These are phyloP conservation scores for Xylaria digitata DNA, from an alignment of 2,329 filamentous ascomycete species.

Conservation along the genomic window DNA sequence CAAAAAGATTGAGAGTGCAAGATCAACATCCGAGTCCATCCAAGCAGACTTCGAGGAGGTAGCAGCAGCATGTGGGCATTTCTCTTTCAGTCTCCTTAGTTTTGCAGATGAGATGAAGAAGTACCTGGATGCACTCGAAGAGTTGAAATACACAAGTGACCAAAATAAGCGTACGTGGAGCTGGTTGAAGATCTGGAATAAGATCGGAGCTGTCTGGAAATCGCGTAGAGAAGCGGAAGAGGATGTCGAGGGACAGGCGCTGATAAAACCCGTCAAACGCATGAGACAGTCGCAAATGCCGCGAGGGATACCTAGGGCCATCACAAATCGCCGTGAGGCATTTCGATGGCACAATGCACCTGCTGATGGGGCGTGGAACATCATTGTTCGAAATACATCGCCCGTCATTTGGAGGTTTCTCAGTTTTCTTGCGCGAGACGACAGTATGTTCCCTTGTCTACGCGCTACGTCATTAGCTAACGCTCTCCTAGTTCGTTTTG, in stretches of 20 bases:
- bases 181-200: conserved; percentile 86
- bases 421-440: conserved; percentile 64
- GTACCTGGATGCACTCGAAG: conserved; percentile 86
- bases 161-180: conserved; percentile 75
- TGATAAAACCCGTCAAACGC: conserved; percentile 57
- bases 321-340: conserved; percentile 64
- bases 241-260: conserved; percentile 58
- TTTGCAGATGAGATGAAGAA: conserved; percentile 90
- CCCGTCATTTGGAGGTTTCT: conserved; percentile 59
- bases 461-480: conserved; percentile 39
- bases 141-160: conserved; percentile 79
- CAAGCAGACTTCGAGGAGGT: conserved; percentile 97
- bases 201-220: conserved; percentile 49
- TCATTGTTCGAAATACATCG: conserved; percentile 58
- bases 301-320: conserved; percentile 65
- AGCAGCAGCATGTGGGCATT: conserved; percentile 96
- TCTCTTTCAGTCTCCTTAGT: conserved; percentile 89
- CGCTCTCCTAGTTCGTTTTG: conserved; percentile 69
- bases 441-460: conserved; percentile 54
- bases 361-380: conserved; percentile 52
- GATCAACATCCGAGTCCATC: conserved; percentile 75
- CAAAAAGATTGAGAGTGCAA: conserved; percentile 77
- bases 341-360: conserved; percentile 68
- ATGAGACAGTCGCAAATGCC: conserved; percentile 67
- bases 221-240: conserved; percentile 41